Percentiles rank a stretch among this genome's conserved stretches.
Evolutionary conservation across 768 basidiomycete genomes (phyloP).

Genomic region (Gloeophyllum trabeum): DNA sequence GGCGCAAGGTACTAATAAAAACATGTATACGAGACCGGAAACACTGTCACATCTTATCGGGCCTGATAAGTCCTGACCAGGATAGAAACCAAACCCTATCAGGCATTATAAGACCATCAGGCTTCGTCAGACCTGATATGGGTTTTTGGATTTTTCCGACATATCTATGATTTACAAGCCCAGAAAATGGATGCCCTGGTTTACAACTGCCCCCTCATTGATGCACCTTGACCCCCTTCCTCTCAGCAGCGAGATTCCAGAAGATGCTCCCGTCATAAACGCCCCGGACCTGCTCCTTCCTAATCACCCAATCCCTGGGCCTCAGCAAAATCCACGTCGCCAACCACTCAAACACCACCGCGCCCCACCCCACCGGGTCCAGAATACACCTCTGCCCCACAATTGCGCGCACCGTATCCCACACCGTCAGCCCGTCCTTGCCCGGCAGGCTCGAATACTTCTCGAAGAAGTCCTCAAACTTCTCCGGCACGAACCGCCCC

Average conservation of each 20-base stretch:
- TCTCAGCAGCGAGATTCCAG: constrained; percentile 18
- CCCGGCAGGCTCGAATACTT: constrained; percentile 18
- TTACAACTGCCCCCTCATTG: no score
- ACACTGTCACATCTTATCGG: no score
- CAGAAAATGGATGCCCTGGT: no score
- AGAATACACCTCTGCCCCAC: constrained; percentile 20
- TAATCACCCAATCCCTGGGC: constrained; percentile 26
- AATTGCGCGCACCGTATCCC: constrained; percentile 19
- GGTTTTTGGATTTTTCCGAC: no score
- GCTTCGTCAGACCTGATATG: no score
- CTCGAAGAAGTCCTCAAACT: constrained; percentile 32
- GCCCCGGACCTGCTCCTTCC: constrained; percentile 29
- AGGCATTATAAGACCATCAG: no score
- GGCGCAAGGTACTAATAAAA: no score
- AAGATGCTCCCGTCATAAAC: constrained; percentile 30
- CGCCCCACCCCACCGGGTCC: constrained; percentile 25
- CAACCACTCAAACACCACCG: constrained; percentile 25
- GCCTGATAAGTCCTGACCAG: no score
- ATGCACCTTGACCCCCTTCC: no score
- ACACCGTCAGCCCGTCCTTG: constrained; percentile 11
- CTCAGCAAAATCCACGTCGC: constrained; percentile 27
- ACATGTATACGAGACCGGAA: no score
- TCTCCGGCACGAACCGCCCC: constrained; percentile 27
- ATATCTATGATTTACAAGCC: no score
- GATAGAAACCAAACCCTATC: no score